Base-by-base conservation (phyloP, 495 filamentous ascomycete species). In the Aspergillus nanangensis region DNA sequence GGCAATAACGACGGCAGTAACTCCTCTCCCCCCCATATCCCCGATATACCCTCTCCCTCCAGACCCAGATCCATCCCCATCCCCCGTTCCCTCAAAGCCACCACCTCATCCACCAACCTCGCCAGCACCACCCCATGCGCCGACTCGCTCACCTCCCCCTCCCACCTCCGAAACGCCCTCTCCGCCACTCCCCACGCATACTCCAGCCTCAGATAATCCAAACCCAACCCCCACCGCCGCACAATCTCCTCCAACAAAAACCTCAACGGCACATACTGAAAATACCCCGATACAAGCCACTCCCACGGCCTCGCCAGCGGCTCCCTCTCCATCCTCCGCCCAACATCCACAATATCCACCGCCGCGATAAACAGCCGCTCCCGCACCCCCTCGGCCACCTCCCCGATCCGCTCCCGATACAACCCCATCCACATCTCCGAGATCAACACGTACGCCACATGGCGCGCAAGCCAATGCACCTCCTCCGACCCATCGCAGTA, bases 401-500 rank as follows among this genome's bases (percentile, higher is more conserved):
- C 18, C n/a, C 11, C 8, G 8, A 38, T 38, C 14, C 14, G 18
- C 5, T 29, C 25, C 5, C 11, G 25, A 18, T 38, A 38, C 13
- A 51, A 22, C 8, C 37, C 39, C 27, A 51, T 36, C 48, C 48
- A 51, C 42, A 51, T 51, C 31, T 51, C 48, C 19, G 37, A 37
- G 8, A 42, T 42, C 22, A 51, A 35, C 1, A 46, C 43, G 22
- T 46, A 29, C 8, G 43, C 17, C 3, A 51, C 38, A 15, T 51
- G 48, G 3, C 19, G 34, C 2, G 48, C 43, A 13, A 51, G 48
- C 48, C 48, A 51, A 14, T 51, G 48, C 23, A 51, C 46, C 5
- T 38, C 25, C 21, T 51, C 34, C 1, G 27, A 19, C 5, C 43
- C 42, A 15, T 41, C 43, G 24, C 42, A 46, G 38, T 46, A 20